Percentiles rank a stretch among this genome's conserved stretches.
These are phyloP conservation scores for Boletus speciosus DNA, from an alignment of 768 basidiomycete genomes.

Conservation along the genomic window DNA sequence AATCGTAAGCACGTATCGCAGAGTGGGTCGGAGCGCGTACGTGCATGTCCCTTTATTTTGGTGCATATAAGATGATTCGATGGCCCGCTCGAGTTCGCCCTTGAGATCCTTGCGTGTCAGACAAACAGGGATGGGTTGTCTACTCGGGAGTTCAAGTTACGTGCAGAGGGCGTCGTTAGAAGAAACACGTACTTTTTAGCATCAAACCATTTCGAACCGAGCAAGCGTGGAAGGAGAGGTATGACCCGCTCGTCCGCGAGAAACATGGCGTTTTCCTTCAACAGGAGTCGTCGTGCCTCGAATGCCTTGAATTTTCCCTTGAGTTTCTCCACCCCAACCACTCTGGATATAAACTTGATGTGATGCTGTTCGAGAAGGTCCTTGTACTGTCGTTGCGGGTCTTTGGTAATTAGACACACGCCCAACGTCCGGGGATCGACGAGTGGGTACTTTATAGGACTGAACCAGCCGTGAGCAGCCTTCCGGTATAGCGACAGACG, in stretches of 20 bases:
- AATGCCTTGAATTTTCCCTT: conserved; percentile 90
- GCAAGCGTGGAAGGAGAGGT: conserved; percentile 78
- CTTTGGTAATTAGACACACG: conserved; percentile 91
- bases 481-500: background rate
- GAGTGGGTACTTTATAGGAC: conserved; percentile 76
- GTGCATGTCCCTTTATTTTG: conserved; percentile 91
- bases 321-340: conserved; percentile 88
- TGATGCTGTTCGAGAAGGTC: conserved; percentile 75
- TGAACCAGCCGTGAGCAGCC: conserved; percentile 7
- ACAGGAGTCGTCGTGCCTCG: conserved; percentile 75
- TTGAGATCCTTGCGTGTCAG: conserved; percentile 88
- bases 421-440: conserved; percentile 78
- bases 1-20: background rate
- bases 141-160: conserved; percentile 29
- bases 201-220: conserved; percentile 89
- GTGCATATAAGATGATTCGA: conserved; percentile 94
- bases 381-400: conserved; percentile 95
- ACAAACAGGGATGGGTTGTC: conserved; percentile 95
- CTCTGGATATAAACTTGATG: conserved; percentile 87
- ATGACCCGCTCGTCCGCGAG: conserved; percentile 90
- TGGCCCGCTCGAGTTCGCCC: conserved; percentile 85
- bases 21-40: conserved; percentile 44
- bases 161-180: background rate
- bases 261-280: conserved; percentile 90
- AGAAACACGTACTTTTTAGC: conserved; percentile 80